These are phyloP conservation scores for Adansonia grandidieri DNA, from an alignment of 441 rosid species.

Conservation along the genomic window DNA sequence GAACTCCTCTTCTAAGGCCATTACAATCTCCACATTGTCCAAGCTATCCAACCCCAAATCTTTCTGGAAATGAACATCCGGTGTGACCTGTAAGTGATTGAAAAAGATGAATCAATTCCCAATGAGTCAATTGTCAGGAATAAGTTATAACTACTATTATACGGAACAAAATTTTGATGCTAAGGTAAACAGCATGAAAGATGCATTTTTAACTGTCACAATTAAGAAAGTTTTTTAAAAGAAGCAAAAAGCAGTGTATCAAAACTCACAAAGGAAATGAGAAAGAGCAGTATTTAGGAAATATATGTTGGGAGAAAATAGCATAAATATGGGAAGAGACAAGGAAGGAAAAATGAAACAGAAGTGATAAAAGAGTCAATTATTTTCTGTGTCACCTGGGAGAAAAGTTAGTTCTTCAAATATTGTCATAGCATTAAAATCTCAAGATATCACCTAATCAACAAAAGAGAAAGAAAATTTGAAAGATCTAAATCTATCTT, in stretches of 20 bases:
- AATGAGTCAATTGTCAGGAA: background rate
- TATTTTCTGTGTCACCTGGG: background rate
- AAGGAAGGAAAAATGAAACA: background rate
- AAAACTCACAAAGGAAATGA: background rate
- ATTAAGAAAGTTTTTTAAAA: background rate
- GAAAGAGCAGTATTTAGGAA: background rate
- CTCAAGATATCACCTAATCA: background rate
- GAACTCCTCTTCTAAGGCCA: conserved; percentile 96
- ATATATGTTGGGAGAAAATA: background rate
- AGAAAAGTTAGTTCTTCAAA: background rate
- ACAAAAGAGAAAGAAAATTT: background rate
- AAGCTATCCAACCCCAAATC: conserved; percentile 92
- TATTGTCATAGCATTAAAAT: background rate
- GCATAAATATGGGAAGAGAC: background rate
- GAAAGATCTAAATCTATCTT: background rate
- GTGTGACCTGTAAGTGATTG: conserved; percentile 61
- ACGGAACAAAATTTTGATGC: background rate
- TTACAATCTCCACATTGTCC: conserved; percentile 92
- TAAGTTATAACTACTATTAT: background rate
- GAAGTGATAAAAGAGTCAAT: conserved; percentile 2
- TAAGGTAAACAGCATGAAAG: background rate
- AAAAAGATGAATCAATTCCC: background rate
- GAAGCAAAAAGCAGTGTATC: background rate
- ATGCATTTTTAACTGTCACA: background rate
- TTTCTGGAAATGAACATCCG: conserved; percentile 86